A percentile compares a stretch with the other conserved stretches of the same genome.
Evolutionary conservation across 345 rosid species (phyloP).

Genomic region (Fremontodendron californicum): DNA sequence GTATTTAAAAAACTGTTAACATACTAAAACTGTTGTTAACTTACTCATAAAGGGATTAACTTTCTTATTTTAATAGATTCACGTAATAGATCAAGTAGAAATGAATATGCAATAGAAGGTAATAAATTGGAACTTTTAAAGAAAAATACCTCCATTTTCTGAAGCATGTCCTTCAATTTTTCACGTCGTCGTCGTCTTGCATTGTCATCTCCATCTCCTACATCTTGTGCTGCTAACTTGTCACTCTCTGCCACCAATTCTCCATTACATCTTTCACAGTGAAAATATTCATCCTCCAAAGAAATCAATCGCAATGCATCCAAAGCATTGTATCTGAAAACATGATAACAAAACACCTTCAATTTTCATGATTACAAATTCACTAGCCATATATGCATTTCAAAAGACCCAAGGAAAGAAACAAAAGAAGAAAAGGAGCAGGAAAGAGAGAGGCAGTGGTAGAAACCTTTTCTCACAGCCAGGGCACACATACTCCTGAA

Average conservation of each 20-base stretch:
- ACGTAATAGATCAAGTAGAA: background rate
- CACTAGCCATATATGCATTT: background rate
- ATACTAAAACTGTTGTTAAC: background rate
- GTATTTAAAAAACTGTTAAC: background rate
- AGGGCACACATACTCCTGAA: conserved; percentile 90
- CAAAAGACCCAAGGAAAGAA: background rate
- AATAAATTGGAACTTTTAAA: background rate
- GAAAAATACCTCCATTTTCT: conserved; percentile 61
- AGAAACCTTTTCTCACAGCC: conserved; percentile 73
- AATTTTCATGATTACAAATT: background rate
- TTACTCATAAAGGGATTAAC: background rate
- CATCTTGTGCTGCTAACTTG: conserved; percentile 79
- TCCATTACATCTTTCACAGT: conserved; percentile 86
- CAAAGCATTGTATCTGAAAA: conserved; percentile 71
- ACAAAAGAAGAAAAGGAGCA: background rate
- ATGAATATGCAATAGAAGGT: conserved; percentile 1
- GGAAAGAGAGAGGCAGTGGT: conserved; percentile 11
- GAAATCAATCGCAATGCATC: conserved; percentile 73
- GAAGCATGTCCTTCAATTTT: conserved; percentile 71
- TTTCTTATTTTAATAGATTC: background rate
- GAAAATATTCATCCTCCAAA: conserved; percentile 67
- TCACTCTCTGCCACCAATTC: conserved; percentile 89
- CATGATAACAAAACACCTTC: conserved; percentile 18
- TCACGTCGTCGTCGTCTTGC: conserved; percentile 77
- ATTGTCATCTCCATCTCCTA: conserved; percentile 87